Evolutionary conservation across 202 grass and related monocot genomes (phyloP), one percentile per base, ranked within the genome.

Genomic region (Zoysia matrella): DNA sequence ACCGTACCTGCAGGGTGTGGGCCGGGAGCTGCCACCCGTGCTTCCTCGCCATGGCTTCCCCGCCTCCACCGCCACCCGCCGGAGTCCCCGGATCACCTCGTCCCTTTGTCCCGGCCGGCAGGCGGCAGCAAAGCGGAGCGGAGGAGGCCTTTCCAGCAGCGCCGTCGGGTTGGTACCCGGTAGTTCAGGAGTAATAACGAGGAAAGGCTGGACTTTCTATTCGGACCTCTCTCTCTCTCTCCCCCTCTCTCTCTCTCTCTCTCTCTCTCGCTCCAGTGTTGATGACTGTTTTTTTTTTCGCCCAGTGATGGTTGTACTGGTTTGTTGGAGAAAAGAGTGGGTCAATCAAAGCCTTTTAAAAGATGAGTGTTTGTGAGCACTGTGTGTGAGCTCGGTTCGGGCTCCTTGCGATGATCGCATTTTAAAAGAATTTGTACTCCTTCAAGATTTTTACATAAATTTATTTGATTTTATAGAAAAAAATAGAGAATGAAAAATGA

Each of bases 21-120:
- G 93, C 93, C 16, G 96, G 96, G 52, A 99, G 93, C 80, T 99
- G 91, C 96, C 96, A 99, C 12, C 96, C 96, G 86, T 99, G 93
- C 87, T 94, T 92, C 80, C 96, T 84, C 78, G 90, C 91, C 92
- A 98, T 95, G 86, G 71, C 69, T 11, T 3, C 57, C 42, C 53
- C 7, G 5, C 18, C 56, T 14, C 16, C 7, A 62, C 50, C 75
- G 11, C 57, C 56, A 30, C 5, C 71, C n/a, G 3, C 67, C 65
- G 73, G 18, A 65, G 50, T 12, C 13, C 30, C 52, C 80, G 13
- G 66, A 73, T 72, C 74, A 13, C 71, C 80, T 0, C 50, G 22
- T 30, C 22, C 5, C 51, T 65, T 10, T 56, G 69, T 79, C 75
- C 54, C 63, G 47, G 80, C 75, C 74, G 73, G 86, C 80, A 54